Percentiles rank a stretch among this genome's conserved stretches.
These are phyloP conservation scores for Leccinum subtestaceum DNA, from an alignment of 768 basidiomycete genomes.

Conservation along the genomic window DNA sequence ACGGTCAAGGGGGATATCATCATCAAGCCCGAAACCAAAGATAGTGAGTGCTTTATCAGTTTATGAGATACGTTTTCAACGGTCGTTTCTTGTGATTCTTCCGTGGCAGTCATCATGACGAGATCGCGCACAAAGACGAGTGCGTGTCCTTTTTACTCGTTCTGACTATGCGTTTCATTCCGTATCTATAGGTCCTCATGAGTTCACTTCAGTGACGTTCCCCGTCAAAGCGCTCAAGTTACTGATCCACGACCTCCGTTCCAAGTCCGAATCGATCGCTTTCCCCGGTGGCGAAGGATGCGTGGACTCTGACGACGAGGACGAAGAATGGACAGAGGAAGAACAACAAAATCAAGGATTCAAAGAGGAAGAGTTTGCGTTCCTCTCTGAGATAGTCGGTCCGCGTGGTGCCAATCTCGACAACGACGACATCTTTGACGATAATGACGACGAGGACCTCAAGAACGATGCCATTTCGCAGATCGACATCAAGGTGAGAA, in stretches of 20 bases:
- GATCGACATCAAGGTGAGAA: constrained; percentile 68
- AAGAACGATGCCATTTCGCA: constrained; percentile 81
- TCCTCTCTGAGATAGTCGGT: constrained; percentile 80
- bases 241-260: constrained; percentile 78
- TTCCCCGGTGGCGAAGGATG: constrained; percentile 59
- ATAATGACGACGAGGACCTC: constrained; percentile 83
- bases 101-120: constrained; percentile 85
- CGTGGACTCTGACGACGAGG: constrained; percentile 77
- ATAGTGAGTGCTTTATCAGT: constrained; percentile 55
- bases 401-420: constrained; percentile 71
- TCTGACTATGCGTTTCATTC: constrained; percentile 15
- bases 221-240: constrained; percentile 91
- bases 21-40: constrained; percentile 71
- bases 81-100: constrained; percentile 22
- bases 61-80: constrained; percentile 13
- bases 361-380: constrained; percentile 77
- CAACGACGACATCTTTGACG: constrained; percentile 72
- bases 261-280: constrained; percentile 69
- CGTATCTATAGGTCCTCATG: constrained; percentile 64
- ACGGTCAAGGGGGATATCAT: constrained; percentile 91
- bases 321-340: constrained; percentile 95
- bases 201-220: constrained; percentile 85
- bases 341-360: constrained; percentile 58
- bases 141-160: constrained; percentile 39
- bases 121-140: constrained; percentile 85